phyloP scores from a whole-genome alignment of 2,329 filamentous ascomycete genomes.

The Colletotrichum sp. region DNA sequence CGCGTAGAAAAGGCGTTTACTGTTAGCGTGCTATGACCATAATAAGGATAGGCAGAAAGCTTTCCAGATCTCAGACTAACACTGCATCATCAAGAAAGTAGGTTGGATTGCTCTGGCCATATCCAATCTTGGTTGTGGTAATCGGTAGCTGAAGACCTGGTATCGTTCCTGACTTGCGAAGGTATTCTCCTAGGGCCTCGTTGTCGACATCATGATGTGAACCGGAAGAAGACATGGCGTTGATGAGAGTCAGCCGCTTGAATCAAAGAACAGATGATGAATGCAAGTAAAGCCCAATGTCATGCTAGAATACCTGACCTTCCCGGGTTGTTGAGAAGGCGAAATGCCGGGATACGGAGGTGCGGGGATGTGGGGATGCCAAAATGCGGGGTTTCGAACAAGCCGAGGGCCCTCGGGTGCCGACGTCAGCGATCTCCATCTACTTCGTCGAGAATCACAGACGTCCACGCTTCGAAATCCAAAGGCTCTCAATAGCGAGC shows the following conservation, averaged over 20 bases:
- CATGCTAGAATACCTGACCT: background rate
- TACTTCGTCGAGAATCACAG: background rate
- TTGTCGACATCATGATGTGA: background rate
- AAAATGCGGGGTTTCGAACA: background rate
- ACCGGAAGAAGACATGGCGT: background rate
- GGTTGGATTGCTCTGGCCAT: background rate
- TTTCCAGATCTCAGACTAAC: background rate
- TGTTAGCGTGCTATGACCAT: background rate
- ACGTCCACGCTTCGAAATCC: background rate
- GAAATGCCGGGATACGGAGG: background rate
- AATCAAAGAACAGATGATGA: background rate
- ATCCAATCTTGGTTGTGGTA: background rate
- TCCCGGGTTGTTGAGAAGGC: background rate
- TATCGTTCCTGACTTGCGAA: background rate
- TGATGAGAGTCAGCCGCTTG: background rate
- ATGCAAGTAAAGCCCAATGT: background rate
- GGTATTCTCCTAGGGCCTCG: background rate
- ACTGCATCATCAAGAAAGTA: background rate
- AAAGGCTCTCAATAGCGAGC: fast-evolving
- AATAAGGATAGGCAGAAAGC: background rate
- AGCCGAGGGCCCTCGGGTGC: background rate
- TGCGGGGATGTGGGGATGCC: background rate
- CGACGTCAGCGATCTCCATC: background rate
- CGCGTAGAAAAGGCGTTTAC: background rate
- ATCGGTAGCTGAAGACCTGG: background rate